Evolutionary conservation across 1,139 yeast genomes (phyloP).

Genomic region (Saccharomyces pastorianus): DNA sequence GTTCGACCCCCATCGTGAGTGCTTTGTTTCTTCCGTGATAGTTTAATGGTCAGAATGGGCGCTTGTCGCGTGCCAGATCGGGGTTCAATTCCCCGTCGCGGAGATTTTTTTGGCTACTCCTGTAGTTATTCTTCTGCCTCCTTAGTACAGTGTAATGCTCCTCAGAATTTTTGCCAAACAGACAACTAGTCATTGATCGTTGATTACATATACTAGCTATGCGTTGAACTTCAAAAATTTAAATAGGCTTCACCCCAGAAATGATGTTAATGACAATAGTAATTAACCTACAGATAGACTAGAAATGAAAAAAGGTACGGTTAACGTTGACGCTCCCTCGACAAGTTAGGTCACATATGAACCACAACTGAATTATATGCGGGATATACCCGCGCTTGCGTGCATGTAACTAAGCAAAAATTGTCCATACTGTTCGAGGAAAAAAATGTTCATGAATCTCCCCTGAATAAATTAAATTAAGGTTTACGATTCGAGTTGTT

Average conservation of each 20-base stretch:
- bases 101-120: constrained; percentile 19
- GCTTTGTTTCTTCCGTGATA: constrained; percentile 31
- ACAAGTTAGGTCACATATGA: neutral
- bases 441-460: neutral
- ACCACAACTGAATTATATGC: neutral
- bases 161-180: too few relatives aligned
- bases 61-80: constrained; percentile 36
- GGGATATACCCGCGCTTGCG: neutral
- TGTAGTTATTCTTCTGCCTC: too few relatives aligned
- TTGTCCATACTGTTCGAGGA: neutral
- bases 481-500: neutral
- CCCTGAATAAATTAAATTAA: neutral
- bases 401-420: neutral
- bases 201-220: too few relatives aligned
- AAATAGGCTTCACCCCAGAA: neutral
- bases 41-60: constrained; percentile 35
- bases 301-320: neutral
- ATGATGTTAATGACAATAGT: neutral
- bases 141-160: too few relatives aligned
- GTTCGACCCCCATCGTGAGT: constrained; percentile 55
- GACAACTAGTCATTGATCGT: too few relatives aligned
- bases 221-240: neutral
- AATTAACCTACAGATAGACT: neutral
- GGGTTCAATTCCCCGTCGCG: constrained; percentile 37
- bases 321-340: neutral